A percentile compares a stretch with the other conserved stretches of the same genome.
phyloP scores from a whole-genome alignment of 169 alveolate species.

The Condylostoma magnum region DNA sequence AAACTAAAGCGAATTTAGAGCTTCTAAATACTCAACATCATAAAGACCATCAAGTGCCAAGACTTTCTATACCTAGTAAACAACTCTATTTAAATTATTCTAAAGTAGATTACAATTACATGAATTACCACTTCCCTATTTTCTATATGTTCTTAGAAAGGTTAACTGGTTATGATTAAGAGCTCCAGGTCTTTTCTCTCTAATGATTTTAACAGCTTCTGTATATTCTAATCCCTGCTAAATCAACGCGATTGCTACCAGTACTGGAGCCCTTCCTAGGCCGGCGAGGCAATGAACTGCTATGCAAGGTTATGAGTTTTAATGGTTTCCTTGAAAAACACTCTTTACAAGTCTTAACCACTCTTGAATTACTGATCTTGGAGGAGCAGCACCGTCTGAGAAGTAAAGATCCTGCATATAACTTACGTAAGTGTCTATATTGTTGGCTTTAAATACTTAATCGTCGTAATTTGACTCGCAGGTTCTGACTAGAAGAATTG shows the following conservation, averaged over 20 bases:
- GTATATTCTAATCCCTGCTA: slow-evolving; percentile 39
- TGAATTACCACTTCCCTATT: neutral
- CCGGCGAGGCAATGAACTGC: slow-evolving; percentile 95
- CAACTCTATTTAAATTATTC: too few relatives aligned
- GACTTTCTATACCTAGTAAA: too few relatives aligned
- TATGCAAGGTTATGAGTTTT: slow-evolving; percentile 70
- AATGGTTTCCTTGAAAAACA: slow-evolving; percentile 23
- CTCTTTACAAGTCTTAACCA: slow-evolving; percentile 82
- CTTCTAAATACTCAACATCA: too few relatives aligned
- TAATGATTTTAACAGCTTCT: slow-evolving; percentile 36
- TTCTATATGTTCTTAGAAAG: slow-evolving; percentile 29
- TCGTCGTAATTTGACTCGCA: slow-evolving; percentile 87
- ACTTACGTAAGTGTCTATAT: slow-evolving; percentile 63
- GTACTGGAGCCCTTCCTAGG: slow-evolving; percentile 91
- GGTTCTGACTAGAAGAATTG: slow-evolving; percentile 86
- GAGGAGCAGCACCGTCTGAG: slow-evolving; percentile 92
- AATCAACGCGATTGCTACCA: slow-evolving; percentile 50
- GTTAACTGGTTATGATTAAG: slow-evolving; percentile 36
- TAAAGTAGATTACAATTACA: neutral
- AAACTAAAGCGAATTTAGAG: too few relatives aligned
- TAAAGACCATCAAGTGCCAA: too few relatives aligned
- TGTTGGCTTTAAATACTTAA: slow-evolving; percentile 47
- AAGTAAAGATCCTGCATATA: slow-evolving; percentile 75
- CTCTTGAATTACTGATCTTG: slow-evolving; percentile 71
- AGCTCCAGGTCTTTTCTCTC: slow-evolving; percentile 51